These are phyloP conservation scores for Sesbania bispinosa DNA, from an alignment of 306 rosid species.

Conservation along the genomic window DNA sequence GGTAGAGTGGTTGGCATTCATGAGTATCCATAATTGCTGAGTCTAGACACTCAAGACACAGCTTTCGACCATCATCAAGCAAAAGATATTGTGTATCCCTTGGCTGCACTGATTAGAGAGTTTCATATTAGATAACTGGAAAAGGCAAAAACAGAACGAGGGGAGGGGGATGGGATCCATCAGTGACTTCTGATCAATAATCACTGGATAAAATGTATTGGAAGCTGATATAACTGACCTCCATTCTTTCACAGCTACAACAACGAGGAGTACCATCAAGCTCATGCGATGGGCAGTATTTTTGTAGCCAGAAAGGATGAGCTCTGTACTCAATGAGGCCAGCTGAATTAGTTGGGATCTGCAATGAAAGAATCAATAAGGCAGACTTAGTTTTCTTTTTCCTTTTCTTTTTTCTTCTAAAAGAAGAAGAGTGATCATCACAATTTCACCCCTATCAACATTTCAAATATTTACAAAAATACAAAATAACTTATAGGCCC, in stretches of 20 bases:
- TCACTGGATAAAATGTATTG: not conserved
- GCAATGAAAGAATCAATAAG: slow-evolving; percentile 23
- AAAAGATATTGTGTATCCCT: slow-evolving; percentile 73
- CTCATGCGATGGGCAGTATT: slow-evolving; percentile 94
- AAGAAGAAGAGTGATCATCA: not conserved
- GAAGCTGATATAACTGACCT: slow-evolving; percentile 52
- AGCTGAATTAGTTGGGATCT: slow-evolving; percentile 91
- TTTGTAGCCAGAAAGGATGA: slow-evolving; percentile 94
- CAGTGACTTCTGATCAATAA: not conserved
- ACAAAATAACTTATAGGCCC: not conserved
- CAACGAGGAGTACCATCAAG: slow-evolving; percentile 91
- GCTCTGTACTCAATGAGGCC: slow-evolving; percentile 94
- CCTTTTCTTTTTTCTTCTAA: too few species aligned
- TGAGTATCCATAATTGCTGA: slow-evolving; percentile 90
- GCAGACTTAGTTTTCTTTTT: not conserved
- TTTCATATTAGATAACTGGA: slow-evolving; percentile 1
- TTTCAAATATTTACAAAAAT: not conserved
- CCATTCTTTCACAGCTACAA: slow-evolving; percentile 99
- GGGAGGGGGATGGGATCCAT: not conserved
- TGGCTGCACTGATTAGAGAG: slow-evolving; percentile 58
- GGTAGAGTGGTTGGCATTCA: slow-evolving; percentile 98
- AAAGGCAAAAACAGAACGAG: not conserved
- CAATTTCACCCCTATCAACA: not conserved
- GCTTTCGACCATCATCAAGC: slow-evolving; percentile 95
- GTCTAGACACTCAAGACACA: slow-evolving; percentile 97